Evolutionary conservation across 805 yeast genomes (phyloP).

Genomic region (Yamadazyma phyllophila): DNA sequence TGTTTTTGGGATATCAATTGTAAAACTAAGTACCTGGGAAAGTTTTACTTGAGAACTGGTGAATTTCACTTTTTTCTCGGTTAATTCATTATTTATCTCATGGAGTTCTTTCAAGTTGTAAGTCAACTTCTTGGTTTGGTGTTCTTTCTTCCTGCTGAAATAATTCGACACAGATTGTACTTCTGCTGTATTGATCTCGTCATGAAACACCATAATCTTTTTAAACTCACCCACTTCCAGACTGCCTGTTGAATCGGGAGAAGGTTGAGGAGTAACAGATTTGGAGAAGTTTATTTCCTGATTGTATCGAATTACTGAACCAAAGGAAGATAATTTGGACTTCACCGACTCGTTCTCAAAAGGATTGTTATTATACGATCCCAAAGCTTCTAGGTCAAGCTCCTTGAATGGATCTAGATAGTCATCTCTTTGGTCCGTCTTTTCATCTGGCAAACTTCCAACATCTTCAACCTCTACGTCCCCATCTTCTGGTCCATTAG

Average conservation of each 20-base stretch:
- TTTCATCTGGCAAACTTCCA: not conserved
- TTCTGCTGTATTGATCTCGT: constrained; percentile 12
- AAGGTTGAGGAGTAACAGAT: too few species aligned
- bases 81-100: not conserved
- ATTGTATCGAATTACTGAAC: not conserved
- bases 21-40: constrained; percentile 10
- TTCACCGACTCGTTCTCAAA: not conserved
- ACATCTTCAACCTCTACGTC: not conserved
- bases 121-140: not conserved
- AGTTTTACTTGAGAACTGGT: constrained; percentile 5
- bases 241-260: too few species aligned
- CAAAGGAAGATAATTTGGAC: not conserved
- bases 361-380: constrained; percentile 4
- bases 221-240: constrained; percentile 7
- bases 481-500: not conserved
- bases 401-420: not conserved
- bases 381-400: constrained; percentile 10
- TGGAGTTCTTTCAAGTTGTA: constrained; percentile 1
- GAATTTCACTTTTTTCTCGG: not conserved
- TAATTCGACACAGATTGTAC: not conserved
- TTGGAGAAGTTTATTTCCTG: too few species aligned
- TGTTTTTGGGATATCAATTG: constrained; percentile 7
- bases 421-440: constrained; percentile 1
- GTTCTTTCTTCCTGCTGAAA: not conserved
- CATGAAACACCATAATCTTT: constrained; percentile 12